These are phyloP conservation scores for Xylaria intraflava DNA, from an alignment of 495 filamentous ascomycete species.

Conservation along the genomic window DNA sequence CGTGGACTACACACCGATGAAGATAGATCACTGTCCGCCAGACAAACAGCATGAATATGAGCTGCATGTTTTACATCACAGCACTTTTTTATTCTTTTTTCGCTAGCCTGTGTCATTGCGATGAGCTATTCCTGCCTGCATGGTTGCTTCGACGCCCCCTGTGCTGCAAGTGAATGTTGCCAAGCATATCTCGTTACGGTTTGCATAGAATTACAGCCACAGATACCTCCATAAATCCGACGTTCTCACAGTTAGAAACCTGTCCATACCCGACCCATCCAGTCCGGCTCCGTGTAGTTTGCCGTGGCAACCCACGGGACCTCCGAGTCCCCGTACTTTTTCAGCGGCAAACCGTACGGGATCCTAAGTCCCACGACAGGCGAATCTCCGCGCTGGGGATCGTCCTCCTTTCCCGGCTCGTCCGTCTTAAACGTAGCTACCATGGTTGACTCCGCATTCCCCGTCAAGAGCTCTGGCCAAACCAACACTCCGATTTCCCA, in stretches of 20 bases:
- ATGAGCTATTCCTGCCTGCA: not conserved
- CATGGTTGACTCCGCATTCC: slow-evolving; percentile 50
- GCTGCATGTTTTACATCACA: not conserved
- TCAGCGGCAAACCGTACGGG: slow-evolving; percentile 76
- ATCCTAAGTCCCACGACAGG: slow-evolving; percentile 62
- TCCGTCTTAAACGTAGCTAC: slow-evolving; percentile 61
- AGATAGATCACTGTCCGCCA: not conserved
- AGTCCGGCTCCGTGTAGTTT: slow-evolving; percentile 58
- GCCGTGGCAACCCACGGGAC: slow-evolving; percentile 74
- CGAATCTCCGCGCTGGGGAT: slow-evolving; percentile 7
- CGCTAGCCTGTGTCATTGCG: not conserved
- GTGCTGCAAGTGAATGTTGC: not conserved
- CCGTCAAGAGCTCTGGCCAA: slow-evolving; percentile 64
- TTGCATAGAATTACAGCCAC: not conserved
- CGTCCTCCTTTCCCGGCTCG: slow-evolving; percentile 27
- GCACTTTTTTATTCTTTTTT: not conserved
- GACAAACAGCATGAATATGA: not conserved
- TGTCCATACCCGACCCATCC: slow-evolving; percentile 47
- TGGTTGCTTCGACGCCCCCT: not conserved
- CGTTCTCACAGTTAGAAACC: not conserved
- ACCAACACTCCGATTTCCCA: slow-evolving; percentile 84
- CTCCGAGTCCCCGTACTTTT: slow-evolving; percentile 55
- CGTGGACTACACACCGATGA: not conserved
- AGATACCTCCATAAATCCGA: not conserved
- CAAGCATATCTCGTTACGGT: not conserved